phyloP scores from a whole-genome alignment of 257 asterid species.

The Cinchona pubescens region DNA sequence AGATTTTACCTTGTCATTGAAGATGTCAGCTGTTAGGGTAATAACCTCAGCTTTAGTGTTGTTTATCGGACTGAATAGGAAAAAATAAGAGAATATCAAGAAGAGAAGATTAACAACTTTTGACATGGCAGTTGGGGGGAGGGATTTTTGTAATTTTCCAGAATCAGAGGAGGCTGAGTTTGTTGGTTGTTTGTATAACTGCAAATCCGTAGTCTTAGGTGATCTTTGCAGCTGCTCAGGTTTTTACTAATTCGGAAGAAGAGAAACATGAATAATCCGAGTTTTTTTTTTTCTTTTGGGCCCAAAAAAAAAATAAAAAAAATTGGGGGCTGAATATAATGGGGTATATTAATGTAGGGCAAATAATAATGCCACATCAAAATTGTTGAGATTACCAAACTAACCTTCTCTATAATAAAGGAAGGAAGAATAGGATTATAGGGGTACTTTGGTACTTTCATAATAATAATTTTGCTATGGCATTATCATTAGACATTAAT shows the following conservation, averaged over 20 bases:
- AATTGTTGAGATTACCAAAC: no score
- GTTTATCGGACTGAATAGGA: slow-evolving; percentile 34
- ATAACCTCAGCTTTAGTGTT: slow-evolving; percentile 72
- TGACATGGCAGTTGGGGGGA: background rate
- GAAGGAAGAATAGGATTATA: no score
- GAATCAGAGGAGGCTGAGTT: background rate
- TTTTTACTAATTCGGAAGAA: background rate
- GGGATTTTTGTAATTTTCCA: no score
- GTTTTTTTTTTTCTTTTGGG: background rate
- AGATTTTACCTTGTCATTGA: slow-evolving; percentile 70
- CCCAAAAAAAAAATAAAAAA: no score
- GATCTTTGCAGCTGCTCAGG: background rate
- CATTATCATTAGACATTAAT: no score
- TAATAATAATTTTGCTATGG: no score
- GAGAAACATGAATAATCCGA: background rate
- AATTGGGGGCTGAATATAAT: no score
- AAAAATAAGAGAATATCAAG: slow-evolving; percentile 28
- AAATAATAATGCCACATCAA: no score
- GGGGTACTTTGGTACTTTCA: no score
- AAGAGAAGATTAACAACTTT: slow-evolving; percentile 5
- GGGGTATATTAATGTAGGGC: no score
- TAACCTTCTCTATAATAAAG: no score
- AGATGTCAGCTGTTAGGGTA: slow-evolving; percentile 66
- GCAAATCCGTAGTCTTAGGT: background rate
- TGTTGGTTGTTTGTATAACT: slow-evolving; percentile 4